Base-by-base conservation (phyloP, 1,139 yeast species). In the Suhomyces bokatorum region DNA sequence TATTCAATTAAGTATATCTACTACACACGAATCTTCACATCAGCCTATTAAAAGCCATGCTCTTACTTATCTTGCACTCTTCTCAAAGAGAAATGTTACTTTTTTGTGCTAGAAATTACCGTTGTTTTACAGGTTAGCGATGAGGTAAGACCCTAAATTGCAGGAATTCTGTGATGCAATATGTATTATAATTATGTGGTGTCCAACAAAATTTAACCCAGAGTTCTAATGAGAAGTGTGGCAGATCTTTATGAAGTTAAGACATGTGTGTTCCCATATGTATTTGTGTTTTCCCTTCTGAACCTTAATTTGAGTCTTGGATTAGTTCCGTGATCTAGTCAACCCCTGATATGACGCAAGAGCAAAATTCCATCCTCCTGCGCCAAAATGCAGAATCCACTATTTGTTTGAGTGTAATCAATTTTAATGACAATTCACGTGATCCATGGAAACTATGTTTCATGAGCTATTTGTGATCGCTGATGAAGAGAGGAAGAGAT, bases 71-170 rank as follows among this genome's bases (percentile, higher is more conserved):
- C 37, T 36, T 22, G 30, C 27, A 34, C 29, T 22, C 20, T 17
- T 14, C 24, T 27, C 26, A 27, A 26, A 34, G 26, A 27, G n/a
- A 35, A 38, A 16, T 34, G 26, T 40, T 32, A 27, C 35, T 37
- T 37, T 40, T 41, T 22, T 32, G 39, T 27, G 35, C 24, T 15
- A 11, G 26, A 34, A 34, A 16, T 6, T 17, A 27, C n/a, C 11
- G 2, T 14, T 4, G 6, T 35, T 31, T 43, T 43, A 26, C 46
- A 43, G 44, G 30, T 43, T 43, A 40, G 15, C 24, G 40, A 24
- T 43, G 46, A 43, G 37, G 44, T 43, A 40, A 43, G 30, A 10
- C 7, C 13, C 6, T 29, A 35, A 35, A 24, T n/a, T 35, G 42
- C 31, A 42, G 33, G 33, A 15, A 10, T 11, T 8, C 24, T 22